Conservation (phyloP, 805 yeast species). For the Metschnikowia cerradonensis region DNA sequence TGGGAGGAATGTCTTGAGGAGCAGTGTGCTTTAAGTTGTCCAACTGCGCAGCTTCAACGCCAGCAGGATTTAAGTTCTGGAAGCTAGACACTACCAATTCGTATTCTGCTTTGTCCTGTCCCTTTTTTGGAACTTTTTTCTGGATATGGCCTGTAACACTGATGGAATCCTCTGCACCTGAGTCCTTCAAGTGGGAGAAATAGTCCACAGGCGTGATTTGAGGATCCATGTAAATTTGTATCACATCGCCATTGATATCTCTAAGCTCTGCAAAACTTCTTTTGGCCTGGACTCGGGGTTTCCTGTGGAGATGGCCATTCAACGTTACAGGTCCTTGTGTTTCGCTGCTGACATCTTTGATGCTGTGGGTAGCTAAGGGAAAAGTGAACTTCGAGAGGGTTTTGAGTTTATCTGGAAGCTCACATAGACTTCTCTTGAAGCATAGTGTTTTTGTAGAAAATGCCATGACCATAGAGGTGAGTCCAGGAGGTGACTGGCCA, state of each 20-base stretch:
- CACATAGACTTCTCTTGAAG: not conserved
- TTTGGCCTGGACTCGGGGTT: slow-evolving; percentile 67
- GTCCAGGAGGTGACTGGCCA: not conserved
- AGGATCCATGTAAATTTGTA: slow-evolving; percentile 46
- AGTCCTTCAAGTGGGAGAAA: slow-evolving; percentile 39
- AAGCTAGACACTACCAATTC: slow-evolving; percentile 55
- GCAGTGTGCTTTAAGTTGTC: slow-evolving; percentile 49
- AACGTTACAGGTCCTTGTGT: slow-evolving; percentile 38
- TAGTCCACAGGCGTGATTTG: slow-evolving; percentile 40
- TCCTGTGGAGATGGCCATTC: slow-evolving; percentile 81
- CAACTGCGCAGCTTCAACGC: slow-evolving; percentile 63
- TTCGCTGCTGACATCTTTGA: slow-evolving; percentile 10
- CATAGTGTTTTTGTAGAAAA: not conserved
- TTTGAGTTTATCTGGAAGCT: slow-evolving; percentile 7
- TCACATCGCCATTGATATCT: slow-evolving; percentile 62
- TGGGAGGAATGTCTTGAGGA: slow-evolving; percentile 66
- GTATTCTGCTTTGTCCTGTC: slow-evolving; percentile 28
- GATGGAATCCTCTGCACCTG: slow-evolving; percentile 69
- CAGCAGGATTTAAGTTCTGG: slow-evolving; percentile 59
- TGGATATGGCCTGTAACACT: slow-evolving; percentile 56
- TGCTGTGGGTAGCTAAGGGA: slow-evolving; percentile 32
- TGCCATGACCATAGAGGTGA: not conserved
- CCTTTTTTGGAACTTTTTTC: slow-evolving; percentile 24
- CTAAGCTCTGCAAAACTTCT: slow-evolving; percentile 72
- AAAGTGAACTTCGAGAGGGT: slow-evolving; percentile 29